Percentiles rank a stretch among this genome's conserved stretches.
phyloP scores from a whole-genome alignment of 257 asterid species.

The Sherardia arvensis region DNA sequence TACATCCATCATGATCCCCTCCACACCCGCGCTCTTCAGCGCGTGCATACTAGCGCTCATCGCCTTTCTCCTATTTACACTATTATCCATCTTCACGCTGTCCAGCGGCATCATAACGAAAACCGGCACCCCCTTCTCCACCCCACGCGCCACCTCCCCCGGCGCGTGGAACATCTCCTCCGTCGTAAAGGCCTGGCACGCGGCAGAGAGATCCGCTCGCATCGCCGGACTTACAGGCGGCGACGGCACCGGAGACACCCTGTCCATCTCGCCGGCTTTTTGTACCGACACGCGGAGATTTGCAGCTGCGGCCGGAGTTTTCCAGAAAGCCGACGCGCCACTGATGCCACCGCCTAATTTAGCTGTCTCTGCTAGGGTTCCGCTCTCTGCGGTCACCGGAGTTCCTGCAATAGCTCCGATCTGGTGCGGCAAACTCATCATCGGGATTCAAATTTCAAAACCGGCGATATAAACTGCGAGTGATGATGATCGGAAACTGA shows the following conservation, averaged over 20 bases:
- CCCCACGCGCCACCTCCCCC: constrained; percentile 15
- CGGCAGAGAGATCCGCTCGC: constrained; percentile 58
- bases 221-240: constrained; percentile 68
- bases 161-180: constrained; percentile 19
- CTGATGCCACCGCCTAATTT: constrained; percentile 20
- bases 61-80: constrained; percentile 87
- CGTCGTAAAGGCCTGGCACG: constrained; percentile 59
- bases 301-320: constrained; percentile 33
- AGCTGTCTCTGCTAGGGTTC: constrained; percentile 27
- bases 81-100: constrained; percentile 76
- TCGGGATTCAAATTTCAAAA: not conserved
- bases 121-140: constrained; percentile 69
- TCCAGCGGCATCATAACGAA: constrained; percentile 98
- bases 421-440: constrained; percentile 77
- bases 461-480: not conserved
- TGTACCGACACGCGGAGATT: constrained; percentile 45
- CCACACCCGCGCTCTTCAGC: constrained; percentile 90
- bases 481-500: too few species aligned
- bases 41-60: constrained; percentile 94
- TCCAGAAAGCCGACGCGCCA: constrained; percentile 49
- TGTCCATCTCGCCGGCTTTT: constrained; percentile 34
- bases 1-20: constrained; percentile 97
- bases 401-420: constrained; percentile 65
- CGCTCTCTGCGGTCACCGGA: constrained; percentile 31
- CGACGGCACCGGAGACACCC: constrained; percentile 72